Conservation (phyloP, 257 asterid species). For the Solanum microdontum region DNA sequence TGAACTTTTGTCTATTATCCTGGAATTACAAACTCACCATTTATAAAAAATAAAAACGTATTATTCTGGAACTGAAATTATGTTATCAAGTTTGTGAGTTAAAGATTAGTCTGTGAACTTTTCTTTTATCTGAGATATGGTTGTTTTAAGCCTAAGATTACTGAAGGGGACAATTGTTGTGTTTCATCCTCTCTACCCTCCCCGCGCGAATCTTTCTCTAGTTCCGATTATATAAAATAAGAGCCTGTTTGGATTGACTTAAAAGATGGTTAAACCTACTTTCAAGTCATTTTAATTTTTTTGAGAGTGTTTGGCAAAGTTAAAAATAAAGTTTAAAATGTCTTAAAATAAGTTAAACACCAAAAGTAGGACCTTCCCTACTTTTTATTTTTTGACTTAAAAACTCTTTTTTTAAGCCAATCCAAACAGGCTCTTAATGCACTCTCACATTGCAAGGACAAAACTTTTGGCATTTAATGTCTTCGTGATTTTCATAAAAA, state of each 20-base stretch:
- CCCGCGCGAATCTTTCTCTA: not conserved
- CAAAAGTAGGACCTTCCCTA: too few species aligned
- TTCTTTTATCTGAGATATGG: not conserved
- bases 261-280: too few species aligned
- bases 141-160: not conserved
- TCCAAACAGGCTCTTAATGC: not conserved
- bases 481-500: not conserved
- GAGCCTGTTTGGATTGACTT: too few species aligned
- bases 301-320: too few species aligned
- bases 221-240: not conserved
- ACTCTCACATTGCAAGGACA: not conserved
- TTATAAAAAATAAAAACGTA: too few species aligned
- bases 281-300: too few species aligned
- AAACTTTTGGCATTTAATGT: not conserved
- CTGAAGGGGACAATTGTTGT: not conserved
- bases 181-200: not conserved
- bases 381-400: too few species aligned
- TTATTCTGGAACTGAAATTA: not conserved
- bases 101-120: not conserved
- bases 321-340: too few species aligned
- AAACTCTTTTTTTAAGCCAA: too few species aligned
- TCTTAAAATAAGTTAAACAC: too few species aligned
- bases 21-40: not conserved
- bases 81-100: not conserved
- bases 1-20: not conserved